phyloP scores from a whole-genome alignment of 768 basidiomycete genomes.

The Cyclocybe aegerita region DNA sequence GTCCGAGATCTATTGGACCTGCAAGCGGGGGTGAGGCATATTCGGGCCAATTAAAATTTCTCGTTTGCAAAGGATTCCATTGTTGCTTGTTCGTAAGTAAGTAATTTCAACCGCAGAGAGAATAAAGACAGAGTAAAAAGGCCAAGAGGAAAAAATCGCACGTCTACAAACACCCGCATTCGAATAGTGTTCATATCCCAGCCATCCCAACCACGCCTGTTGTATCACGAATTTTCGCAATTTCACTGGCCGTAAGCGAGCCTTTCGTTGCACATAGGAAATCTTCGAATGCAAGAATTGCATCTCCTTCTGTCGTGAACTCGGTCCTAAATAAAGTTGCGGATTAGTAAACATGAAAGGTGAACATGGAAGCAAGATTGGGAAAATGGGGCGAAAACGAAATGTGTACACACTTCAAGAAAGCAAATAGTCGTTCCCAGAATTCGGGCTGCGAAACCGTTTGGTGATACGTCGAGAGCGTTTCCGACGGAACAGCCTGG shows the following conservation, averaged over 20 bases:
- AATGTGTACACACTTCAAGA: conserved; percentile 52
- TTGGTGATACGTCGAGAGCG: conserved; percentile 57
- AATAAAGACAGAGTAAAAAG: background rate
- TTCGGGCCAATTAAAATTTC: no score
- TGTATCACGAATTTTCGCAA: conserved; percentile 88
- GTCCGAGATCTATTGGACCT: no score
- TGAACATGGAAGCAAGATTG: background rate
- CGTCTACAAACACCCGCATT: background rate
- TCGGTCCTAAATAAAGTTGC: conserved; percentile 45
- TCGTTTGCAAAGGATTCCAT: no score
- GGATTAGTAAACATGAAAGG: background rate
- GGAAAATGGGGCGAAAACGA: background rate
- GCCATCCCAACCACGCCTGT: conserved; percentile 90
- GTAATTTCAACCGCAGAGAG: no score
- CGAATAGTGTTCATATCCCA: conserved; percentile 46
- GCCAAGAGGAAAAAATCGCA: background rate
- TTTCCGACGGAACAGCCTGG: conserved; percentile 37
- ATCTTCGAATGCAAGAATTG: conserved; percentile 76
- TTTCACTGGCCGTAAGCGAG: conserved; percentile 77
- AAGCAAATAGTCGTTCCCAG: conserved; percentile 69
- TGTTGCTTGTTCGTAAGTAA: no score
- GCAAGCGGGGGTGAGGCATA: no score
- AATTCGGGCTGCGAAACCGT: conserved; percentile 77
- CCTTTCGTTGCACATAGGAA: conserved; percentile 84
- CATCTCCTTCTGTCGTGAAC: conserved; percentile 64